A percentile compares a stretch with the other conserved stretches of the same genome.
Evolutionary conservation across 2,329 filamentous ascomycete genomes (phyloP).

Genomic region (Teratosphaeria epicoccoides): DNA sequence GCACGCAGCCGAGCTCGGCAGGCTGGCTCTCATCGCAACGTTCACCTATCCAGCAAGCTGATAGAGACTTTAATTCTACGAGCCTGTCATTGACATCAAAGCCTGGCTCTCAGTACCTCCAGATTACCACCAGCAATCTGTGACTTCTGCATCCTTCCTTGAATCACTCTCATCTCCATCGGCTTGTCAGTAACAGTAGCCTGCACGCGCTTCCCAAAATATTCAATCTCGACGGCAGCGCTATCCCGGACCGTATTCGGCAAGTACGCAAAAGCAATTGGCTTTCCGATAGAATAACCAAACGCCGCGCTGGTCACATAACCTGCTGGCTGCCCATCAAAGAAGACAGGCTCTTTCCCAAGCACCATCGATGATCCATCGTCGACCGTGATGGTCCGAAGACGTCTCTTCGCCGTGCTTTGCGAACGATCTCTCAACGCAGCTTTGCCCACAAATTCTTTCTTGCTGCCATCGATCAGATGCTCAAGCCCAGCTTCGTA

Average conservation of each 20-base stretch:
- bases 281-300: conserved; percentile 48
- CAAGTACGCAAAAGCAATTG: conserved; percentile 50
- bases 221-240: conserved; percentile 47
- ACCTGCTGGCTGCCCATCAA: conserved; percentile 37
- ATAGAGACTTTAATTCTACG: too few relatives aligned
- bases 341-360: conserved; percentile 52
- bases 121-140: background rate
- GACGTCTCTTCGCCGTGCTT: conserved; percentile 24
- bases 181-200: conserved; percentile 38
- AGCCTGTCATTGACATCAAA: background rate
- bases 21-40: too few relatives aligned
- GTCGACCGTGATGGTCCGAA: conserved; percentile 45
- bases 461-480: conserved; percentile 40
- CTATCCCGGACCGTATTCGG: conserved; percentile 39
- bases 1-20: too few relatives aligned
- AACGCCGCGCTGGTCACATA: conserved; percentile 54
- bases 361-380: conserved; percentile 48
- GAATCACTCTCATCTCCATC: background rate
- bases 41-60: too few relatives aligned
- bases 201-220: conserved; percentile 45
- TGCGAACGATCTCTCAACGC: conserved; percentile 37
- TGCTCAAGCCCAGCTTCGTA: conserved; percentile 47
- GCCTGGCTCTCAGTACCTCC: background rate
- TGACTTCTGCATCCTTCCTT: background rate
- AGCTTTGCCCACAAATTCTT: conserved; percentile 41